These are phyloP conservation scores for Corylus avellana DNA, from an alignment of 306 rosid genomes.

Conservation along the genomic window DNA sequence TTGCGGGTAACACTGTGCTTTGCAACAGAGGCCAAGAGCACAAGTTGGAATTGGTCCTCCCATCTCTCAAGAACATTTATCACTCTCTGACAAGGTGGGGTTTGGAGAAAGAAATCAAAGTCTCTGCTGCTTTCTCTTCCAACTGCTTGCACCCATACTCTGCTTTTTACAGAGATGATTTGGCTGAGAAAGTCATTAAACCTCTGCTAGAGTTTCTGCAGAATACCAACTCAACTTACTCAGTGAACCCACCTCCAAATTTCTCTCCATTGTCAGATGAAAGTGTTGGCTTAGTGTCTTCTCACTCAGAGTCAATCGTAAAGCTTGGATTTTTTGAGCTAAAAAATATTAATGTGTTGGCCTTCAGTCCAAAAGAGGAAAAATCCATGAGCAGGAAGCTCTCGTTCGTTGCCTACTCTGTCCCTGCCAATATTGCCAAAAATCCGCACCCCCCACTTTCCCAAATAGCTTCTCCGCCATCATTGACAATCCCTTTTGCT, in stretches of 20 bases:
- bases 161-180: conserved; percentile 29
- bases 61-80: conserved; percentile 62
- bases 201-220: conserved; percentile 54
- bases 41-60: conserved; percentile 34
- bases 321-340: conserved; percentile 52
- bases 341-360: conserved; percentile 38
- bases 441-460: conserved; percentile 51
- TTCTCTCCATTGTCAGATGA: conserved; percentile 43
- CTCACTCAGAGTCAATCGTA: conserved; percentile 51
- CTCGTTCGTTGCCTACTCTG: conserved; percentile 42
- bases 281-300: conserved; percentile 39
- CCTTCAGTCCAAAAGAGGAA: conserved; percentile 28
- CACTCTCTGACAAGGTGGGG: conserved; percentile 85
- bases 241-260: conserved; percentile 41
- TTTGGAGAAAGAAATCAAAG: conserved; percentile 67
- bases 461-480: conserved; percentile 46
- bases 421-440: conserved; percentile 47
- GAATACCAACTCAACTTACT: conserved; percentile 56
- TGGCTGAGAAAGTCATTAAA: conserved; percentile 31
- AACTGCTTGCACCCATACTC: conserved; percentile 38
- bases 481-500: conserved; percentile 31
- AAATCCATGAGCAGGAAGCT: conserved; percentile 58
- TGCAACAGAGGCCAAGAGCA: conserved; percentile 43
- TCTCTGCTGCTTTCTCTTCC: conserved; percentile 53
- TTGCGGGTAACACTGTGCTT: conserved; percentile 41